Conservation (phyloP, 2,329 filamentous ascomycete genomes). For the Apiospora kogelbergensis region DNA sequence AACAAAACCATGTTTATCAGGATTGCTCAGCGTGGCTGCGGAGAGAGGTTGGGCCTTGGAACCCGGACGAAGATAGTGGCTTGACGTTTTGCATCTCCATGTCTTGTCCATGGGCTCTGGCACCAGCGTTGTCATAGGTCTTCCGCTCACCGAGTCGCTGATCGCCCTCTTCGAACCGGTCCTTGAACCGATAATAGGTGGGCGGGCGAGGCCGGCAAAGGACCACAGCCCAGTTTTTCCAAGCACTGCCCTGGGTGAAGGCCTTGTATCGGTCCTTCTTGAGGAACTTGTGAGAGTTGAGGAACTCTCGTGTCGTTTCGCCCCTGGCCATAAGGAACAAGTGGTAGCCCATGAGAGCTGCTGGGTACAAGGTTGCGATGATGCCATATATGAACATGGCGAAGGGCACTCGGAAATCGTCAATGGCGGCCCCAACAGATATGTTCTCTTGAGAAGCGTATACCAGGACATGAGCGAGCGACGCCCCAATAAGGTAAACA, state of each 20-base stretch:
- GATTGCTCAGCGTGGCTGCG: slow-evolving; percentile 25
- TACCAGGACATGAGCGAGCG: slow-evolving; percentile 75
- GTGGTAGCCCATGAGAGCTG: slow-evolving; percentile 83
- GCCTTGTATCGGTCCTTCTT: slow-evolving; percentile 90
- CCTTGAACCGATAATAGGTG: slow-evolving; percentile 87
- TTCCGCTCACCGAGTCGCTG: slow-evolving; percentile 70
- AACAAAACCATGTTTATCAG: background rate
- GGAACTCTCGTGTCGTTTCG: slow-evolving; percentile 93
- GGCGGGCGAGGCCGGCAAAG: slow-evolving; percentile 81
- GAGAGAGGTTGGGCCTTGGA: slow-evolving; percentile 54
- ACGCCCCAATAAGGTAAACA: slow-evolving; percentile 73
- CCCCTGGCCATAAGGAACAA: slow-evolving; percentile 86
- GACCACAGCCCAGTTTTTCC: slow-evolving; percentile 80
- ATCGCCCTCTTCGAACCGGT: slow-evolving; percentile 73
- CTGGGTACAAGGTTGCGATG: slow-evolving; percentile 75
- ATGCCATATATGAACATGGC: slow-evolving; percentile 85
- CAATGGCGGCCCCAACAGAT: slow-evolving; percentile 67
- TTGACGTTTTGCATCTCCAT: slow-evolving; percentile 74
- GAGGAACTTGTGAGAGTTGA: slow-evolving; percentile 93
- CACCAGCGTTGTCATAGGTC: slow-evolving; percentile 49
- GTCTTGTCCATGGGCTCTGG: slow-evolving; percentile 51
- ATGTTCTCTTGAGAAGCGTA: slow-evolving; percentile 65
- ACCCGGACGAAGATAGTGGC: slow-evolving; percentile 39
- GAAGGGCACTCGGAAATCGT: slow-evolving; percentile 76
- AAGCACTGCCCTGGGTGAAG: slow-evolving; percentile 74